Base-by-base conservation (phyloP, 345 rosid genomes). In the Gossypium longicalyx region DNA sequence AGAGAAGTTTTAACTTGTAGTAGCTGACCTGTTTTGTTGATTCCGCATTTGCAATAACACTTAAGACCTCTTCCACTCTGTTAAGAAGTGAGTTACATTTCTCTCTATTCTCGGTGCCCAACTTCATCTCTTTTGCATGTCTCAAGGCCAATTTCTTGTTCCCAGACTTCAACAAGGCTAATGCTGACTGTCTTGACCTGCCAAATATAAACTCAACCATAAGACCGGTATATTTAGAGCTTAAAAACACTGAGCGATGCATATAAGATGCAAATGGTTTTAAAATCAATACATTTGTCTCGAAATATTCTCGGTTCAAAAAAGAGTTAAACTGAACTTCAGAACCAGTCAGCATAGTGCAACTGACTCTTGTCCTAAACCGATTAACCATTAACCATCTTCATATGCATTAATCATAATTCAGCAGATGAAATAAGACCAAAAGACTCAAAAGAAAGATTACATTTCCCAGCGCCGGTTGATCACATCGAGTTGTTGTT, bases 31-130 rank as follows among this genome's bases (percentile, higher is more conserved):
- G 87, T 76, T 87, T 84, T 0, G 91, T 87, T 70, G 97, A 90
- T 80, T 90, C 98, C 27, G 92, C 92, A 83, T 84, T 82, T 25
- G 83, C 81, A 75, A 92, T 84, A 64, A 82, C 78, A 71, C 77
- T 81, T 64, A 94, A 82, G 61, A 92, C 84, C 80, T 91, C 95
- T 81, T 92, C 95, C 80, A 92, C 95, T 81, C 91, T 86, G 86
- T 86, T 92, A 81, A 94, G 78, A 81, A 92, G 91, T 1, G 91
- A 84, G 0, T 77, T 45, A 61, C 89, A 89, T 80, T 87, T 94
- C 78, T 89, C 95, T 86, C 97, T 89, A 79, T 84, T 89, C 80
- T 82, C 88, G 44, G 85, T 81, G 13, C 82, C 82, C 83, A 88
- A 44, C 84, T 89, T 94, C 77, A 90, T 54, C 77, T 87, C 90